phyloP scores from a whole-genome alignment of 2,329 filamentous ascomycete genomes.

The Clonostachys sp. region DNA sequence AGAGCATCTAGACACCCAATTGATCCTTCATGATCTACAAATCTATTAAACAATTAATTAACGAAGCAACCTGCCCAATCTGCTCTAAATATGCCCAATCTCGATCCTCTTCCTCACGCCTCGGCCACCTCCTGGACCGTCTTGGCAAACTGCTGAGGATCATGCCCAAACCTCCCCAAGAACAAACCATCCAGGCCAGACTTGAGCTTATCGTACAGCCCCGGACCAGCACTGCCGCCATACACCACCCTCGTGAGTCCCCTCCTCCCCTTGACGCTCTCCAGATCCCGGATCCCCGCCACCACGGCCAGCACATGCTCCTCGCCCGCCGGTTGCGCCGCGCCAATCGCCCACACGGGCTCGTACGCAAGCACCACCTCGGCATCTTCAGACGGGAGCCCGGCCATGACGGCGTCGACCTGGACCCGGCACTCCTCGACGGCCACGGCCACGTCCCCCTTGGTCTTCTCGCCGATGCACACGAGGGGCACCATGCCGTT shows the following conservation, averaged over 20 bases:
- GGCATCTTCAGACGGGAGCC: slow-evolving; percentile 52
- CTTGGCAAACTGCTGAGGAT: slow-evolving; percentile 65
- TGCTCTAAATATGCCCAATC: not conserved
- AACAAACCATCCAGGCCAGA: slow-evolving; percentile 76
- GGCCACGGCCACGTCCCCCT: slow-evolving; percentile 45
- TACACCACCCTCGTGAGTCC: slow-evolving; percentile 69
- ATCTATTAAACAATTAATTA: too few species aligned
- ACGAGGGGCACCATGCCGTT: slow-evolving; percentile 74
- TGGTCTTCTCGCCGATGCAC: slow-evolving; percentile 70
- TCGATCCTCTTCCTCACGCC: slow-evolving; percentile 13
- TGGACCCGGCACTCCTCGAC: slow-evolving; percentile 70
- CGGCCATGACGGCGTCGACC: slow-evolving; percentile 57
- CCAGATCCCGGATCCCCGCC: slow-evolving; percentile 51
- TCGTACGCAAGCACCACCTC: slow-evolving; percentile 81
- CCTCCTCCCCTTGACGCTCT: slow-evolving; percentile 42
- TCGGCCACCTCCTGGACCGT: slow-evolving; percentile 68
- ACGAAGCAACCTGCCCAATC: not conserved
- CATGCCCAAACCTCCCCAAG: slow-evolving; percentile 76
- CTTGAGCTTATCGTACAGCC: slow-evolving; percentile 64
- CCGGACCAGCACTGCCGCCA: slow-evolving; percentile 78
- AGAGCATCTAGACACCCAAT: too few species aligned
- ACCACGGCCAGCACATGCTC: slow-evolving; percentile 72
- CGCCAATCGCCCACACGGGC: slow-evolving; percentile 85
- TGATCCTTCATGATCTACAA: not conserved
- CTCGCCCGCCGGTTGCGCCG: slow-evolving; percentile 63